These are phyloP conservation scores for Dipteronia sinensis DNA, from an alignment of 345 rosid genomes.

Conservation along the genomic window DNA sequence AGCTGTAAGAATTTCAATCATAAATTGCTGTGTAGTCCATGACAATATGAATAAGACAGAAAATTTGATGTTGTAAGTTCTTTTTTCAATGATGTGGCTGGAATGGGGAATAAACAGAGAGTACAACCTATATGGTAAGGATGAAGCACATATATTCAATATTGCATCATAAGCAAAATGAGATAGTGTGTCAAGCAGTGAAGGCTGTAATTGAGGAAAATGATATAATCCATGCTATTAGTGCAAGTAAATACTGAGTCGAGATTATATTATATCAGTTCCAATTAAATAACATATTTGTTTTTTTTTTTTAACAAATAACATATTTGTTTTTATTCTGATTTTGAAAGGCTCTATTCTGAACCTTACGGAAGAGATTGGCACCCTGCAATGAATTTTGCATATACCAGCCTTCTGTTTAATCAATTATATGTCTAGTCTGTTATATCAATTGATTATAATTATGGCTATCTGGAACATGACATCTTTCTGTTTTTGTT, in stretches of 20 bases:
- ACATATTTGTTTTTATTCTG: background rate
- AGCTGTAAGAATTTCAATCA: background rate
- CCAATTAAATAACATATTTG: background rate
- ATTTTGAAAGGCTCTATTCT: background rate
- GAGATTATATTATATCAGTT: background rate
- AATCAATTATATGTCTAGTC: background rate
- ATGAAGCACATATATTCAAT: background rate
- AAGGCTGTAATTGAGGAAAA: background rate
- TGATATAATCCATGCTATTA: background rate
- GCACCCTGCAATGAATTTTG: background rate
- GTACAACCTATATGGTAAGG: background rate
- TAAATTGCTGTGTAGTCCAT: background rate
- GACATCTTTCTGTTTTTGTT: constrained; percentile 23
- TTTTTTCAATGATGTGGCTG: background rate
- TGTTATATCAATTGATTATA: background rate
- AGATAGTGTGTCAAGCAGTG: background rate
- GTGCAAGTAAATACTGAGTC: background rate
- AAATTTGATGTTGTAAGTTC: background rate
- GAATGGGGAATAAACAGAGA: background rate
- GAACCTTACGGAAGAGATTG: constrained; percentile 1
- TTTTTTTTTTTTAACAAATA: background rate
- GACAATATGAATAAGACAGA: background rate
- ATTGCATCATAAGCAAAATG: background rate
- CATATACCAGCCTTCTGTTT: background rate
- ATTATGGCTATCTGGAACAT: constrained; percentile 17